Conservation (phyloP, 139 green algal species). For the Deuterostichococcus epilithicus region DNA sequence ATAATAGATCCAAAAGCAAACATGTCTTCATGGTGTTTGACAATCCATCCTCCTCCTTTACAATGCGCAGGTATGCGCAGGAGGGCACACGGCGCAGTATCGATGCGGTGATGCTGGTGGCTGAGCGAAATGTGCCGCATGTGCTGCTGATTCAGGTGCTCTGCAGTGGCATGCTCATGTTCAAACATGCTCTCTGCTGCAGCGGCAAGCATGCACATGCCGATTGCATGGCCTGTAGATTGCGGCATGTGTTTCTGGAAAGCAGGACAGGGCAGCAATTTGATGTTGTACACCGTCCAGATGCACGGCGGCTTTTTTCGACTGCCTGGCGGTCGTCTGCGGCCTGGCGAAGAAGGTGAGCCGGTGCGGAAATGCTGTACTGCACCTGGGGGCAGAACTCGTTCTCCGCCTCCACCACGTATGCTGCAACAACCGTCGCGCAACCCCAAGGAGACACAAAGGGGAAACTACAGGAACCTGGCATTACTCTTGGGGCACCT, state of each 20-base stretch:
- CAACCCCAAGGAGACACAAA: too few species aligned
- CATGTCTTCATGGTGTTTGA: not conserved
- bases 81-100: constrained; percentile 80
- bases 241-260: too few species aligned
- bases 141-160: constrained; percentile 85
- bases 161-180: too few species aligned
- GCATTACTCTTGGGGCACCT: too few species aligned
- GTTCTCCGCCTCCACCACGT: too few species aligned
- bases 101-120: constrained; percentile 82
- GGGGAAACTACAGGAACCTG: too few species aligned
- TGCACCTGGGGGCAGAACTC: not conserved
- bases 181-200: too few species aligned
- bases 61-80: constrained; percentile 65
- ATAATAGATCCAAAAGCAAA: not conserved
- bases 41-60: not conserved
- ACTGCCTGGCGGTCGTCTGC: constrained; percentile 84
- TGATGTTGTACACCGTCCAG: not conserved
- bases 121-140: constrained; percentile 91
- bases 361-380: not conserved
- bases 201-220: too few species aligned
- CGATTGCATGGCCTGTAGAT: too few species aligned
- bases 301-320: constrained; percentile 67
- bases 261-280: too few species aligned
- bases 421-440: too few species aligned
- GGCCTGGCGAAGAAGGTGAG: constrained; percentile 85